Base-by-base conservation (phyloP, 2,329 filamentous ascomycete species). In the Leptographium lundbergii region DNA sequence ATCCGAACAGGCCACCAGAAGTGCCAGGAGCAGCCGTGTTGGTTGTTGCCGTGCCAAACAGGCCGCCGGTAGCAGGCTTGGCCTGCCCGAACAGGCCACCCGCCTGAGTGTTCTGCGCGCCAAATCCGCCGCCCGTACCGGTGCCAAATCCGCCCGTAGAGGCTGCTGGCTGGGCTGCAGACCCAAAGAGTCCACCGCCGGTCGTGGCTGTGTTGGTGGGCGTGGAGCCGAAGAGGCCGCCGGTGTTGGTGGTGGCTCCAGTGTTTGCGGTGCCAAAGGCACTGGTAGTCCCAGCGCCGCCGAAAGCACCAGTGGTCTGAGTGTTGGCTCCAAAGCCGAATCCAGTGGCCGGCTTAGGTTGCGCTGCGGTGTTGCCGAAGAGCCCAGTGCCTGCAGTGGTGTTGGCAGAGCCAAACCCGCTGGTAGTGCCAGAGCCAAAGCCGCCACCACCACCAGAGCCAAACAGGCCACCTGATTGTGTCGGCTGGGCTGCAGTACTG, bases 301-400 rank as follows among this genome's bases (percentile, higher is more conserved):
- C 80, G 65, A 84, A 84, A 11, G 65, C 70, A 5, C 67, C 63
- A 57, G 56, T 45, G 9, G 55, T 45, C 25, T 60, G 60, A 0
- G 58, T 45, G 6, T n/a, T 53, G 13, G 32, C 27, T 11, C 60
- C 60, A 59, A 63, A 63, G 10, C 60, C 57, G 10, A 60, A 61
- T 9, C 60, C 60, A 11, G 57, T 52, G 0, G 60, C 59, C 2
- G 59, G 59, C 52, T 57, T 32, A 54, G 45, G 61, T 22, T 63
- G 61, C 19, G 61, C 58, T 0, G 74, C 69, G 47, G 66, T 69
- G 60, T 71, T 70, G 54, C 80, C 79, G 64, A 82, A 84, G 17
- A 74, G 68, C 25, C 69, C 68, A 34, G 66, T 66, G 6, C 70
- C 67, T 4, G 67, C 65, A 11, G 59, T 56, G 36, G 69, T 66